Conservation (phyloP, 805 yeast genomes). For the Yarrowia phangngaensis region DNA sequence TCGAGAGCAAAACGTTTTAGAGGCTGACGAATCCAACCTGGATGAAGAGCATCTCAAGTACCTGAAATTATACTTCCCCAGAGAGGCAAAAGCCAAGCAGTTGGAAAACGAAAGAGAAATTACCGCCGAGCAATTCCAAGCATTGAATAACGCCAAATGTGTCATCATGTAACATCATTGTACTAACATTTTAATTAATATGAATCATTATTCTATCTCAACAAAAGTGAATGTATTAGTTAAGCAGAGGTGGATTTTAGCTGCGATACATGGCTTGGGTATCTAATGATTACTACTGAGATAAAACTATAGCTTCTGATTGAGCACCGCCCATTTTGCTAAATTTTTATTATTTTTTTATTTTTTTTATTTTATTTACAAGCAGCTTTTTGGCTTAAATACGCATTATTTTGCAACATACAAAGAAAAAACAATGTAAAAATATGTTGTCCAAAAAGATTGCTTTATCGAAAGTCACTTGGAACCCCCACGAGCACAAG, state of each 20-base stretch:
- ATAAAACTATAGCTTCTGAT: no score
- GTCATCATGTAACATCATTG: constrained; percentile 14
- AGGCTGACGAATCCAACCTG: constrained; percentile 58
- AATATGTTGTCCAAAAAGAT: no score
- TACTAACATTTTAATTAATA: neutral
- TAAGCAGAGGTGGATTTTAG: no score
- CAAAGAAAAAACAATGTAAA: neutral
- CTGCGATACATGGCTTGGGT: no score
- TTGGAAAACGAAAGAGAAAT: constrained; percentile 51
- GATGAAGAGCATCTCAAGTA: constrained; percentile 52
- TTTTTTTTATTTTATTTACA: no score
- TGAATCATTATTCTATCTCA: neutral
- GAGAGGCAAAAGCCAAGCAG: constrained; percentile 60
- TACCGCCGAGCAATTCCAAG: constrained; percentile 42
- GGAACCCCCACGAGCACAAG: no score
- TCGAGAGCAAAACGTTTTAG: constrained; percentile 48
- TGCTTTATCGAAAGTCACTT: no score
- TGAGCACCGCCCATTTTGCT: no score
- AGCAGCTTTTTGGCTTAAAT: no score
- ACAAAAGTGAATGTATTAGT: no score
- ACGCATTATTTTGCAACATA: constrained; percentile 1
- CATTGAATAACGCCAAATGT: constrained; percentile 22
- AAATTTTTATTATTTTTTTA: no score
- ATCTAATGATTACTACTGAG: no score
- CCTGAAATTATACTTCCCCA: constrained; percentile 60